phyloP scores from a whole-genome alignment of 345 rosid genomes.

The Diplotaxis tenuifolia region DNA sequence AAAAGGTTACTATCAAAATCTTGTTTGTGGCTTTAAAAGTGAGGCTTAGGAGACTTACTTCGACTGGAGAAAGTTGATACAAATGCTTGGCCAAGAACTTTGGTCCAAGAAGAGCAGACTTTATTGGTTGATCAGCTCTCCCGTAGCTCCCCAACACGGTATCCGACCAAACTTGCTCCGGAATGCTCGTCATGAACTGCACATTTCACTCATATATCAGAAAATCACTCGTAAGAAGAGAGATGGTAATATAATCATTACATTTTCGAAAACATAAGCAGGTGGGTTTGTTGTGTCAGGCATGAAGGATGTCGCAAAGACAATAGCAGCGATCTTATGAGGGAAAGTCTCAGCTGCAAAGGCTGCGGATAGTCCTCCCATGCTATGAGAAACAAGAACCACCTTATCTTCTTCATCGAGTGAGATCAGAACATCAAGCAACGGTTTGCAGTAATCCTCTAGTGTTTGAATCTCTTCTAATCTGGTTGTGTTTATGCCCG shows the following conservation, averaged over 20 bases:
- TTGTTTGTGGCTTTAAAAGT: neutral
- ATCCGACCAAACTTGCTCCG: neutral
- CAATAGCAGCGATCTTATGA: neutral
- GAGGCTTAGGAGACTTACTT: neutral
- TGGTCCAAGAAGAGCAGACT: neutral
- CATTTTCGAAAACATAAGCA: neutral
- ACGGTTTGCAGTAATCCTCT: neutral
- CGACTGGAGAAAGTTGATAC: neutral
- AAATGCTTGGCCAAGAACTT: neutral
- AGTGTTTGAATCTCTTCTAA: slow-evolving; percentile 16
- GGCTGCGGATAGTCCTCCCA: neutral
- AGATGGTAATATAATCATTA: neutral
- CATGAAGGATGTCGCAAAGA: neutral
- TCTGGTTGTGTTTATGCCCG: slow-evolving; percentile 31
- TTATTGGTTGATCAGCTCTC: neutral
- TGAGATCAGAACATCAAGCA: neutral
- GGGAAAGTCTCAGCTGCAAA: neutral
- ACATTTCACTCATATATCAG: neutral
- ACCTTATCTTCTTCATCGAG: neutral
- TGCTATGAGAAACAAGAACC: neutral
- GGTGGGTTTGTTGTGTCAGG: neutral
- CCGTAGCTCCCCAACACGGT: neutral
- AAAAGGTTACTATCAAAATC: neutral
- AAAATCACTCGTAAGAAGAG: neutral
- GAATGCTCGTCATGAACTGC: neutral